Conservation (phyloP, 495 filamentous ascomycete species). For the Penicillium longicatenatum region DNA sequence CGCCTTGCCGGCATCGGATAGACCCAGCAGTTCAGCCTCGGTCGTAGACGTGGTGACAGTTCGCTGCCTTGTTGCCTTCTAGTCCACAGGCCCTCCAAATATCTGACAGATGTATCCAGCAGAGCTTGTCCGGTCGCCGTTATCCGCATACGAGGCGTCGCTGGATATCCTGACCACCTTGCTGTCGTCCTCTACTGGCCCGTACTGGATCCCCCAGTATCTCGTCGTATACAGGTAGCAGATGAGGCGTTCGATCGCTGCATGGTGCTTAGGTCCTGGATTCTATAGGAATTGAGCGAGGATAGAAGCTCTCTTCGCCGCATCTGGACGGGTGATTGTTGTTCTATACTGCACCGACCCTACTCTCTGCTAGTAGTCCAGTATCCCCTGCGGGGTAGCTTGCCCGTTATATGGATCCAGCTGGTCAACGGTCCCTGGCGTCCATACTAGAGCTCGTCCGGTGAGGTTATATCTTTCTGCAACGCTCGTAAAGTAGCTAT, state of each 20-base stretch:
- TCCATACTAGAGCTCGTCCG: background rate
- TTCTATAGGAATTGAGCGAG: constrained; percentile 28
- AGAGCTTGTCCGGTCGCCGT: constrained; percentile 19
- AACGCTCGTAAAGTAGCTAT: constrained; percentile 23
- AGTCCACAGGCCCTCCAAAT: constrained; percentile 25
- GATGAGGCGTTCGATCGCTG: constrained; percentile 15
- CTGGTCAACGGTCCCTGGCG: constrained; percentile 11
- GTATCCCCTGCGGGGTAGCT: constrained; percentile 4
- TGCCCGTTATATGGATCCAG: background rate
- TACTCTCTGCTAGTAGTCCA: constrained; percentile 27
- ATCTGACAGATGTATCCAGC: constrained; percentile 19
- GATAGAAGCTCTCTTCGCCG: constrained; percentile 10
- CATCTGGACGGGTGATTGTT: constrained; percentile 24
- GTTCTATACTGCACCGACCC: constrained; percentile 28
- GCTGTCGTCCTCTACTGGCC: background rate
- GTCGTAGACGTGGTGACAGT: constrained; percentile 21
- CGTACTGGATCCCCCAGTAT: constrained; percentile 9
- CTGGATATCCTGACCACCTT: constrained; percentile 7
- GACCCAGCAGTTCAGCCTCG: constrained; percentile 16
- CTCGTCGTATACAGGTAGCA: constrained; percentile 19
- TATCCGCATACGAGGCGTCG: constrained; percentile 24
- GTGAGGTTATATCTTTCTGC: constrained; percentile 16
- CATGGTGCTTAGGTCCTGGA: constrained; percentile 15
- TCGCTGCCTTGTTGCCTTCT: constrained; percentile 22
- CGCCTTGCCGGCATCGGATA: constrained; percentile 9